phyloP scores from a whole-genome alignment of 768 basidiomycete genomes.

The Mycena albidolilacea region DNA sequence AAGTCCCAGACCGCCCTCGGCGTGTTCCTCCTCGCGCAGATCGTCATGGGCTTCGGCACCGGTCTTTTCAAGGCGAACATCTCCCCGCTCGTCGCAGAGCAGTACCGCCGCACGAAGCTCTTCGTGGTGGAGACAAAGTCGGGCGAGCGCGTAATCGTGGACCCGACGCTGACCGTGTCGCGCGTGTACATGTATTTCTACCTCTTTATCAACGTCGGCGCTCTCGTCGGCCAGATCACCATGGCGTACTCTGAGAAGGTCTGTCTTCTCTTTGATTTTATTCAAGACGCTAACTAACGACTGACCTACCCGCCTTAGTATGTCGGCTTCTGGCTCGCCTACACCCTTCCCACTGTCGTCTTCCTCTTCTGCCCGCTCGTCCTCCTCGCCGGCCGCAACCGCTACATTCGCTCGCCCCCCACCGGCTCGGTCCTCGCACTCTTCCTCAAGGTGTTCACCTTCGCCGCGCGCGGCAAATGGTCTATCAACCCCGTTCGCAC shows the following conservation, averaged over 20 bases:
- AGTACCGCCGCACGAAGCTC: slow-evolving; percentile 69
- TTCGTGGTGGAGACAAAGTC: slow-evolving; percentile 64
- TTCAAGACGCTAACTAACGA: not conserved
- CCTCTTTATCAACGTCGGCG: slow-evolving; percentile 80
- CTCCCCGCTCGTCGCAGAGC: slow-evolving; percentile 85
- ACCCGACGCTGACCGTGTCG: slow-evolving; percentile 76
- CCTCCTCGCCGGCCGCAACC: slow-evolving; percentile 67
- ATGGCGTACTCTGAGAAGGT: slow-evolving; percentile 76
- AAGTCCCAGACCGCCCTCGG: slow-evolving; percentile 70
- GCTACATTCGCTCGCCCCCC: slow-evolving; percentile 71
- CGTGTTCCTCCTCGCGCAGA: slow-evolving; percentile 69
- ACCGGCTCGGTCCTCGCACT: slow-evolving; percentile 74
- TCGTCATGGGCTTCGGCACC: slow-evolving; percentile 72
- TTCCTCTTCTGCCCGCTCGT: slow-evolving; percentile 76
- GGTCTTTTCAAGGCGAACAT: slow-evolving; percentile 86
- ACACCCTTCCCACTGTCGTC: slow-evolving; percentile 73
- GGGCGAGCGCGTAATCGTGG: slow-evolving; percentile 84
- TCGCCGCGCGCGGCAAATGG: slow-evolving; percentile 67
- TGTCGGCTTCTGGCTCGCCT: slow-evolving; percentile 78
- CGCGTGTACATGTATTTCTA: slow-evolving; percentile 73
- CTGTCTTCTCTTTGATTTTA: slow-evolving; percentile 2
- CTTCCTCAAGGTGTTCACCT: slow-evolving; percentile 61
- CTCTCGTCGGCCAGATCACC: slow-evolving; percentile 45
- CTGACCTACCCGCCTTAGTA: slow-evolving; percentile 51
- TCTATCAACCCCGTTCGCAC: slow-evolving; percentile 65